Conservation (phyloP, 768 basidiomycete genomes). For the Russula sp. region DNA sequence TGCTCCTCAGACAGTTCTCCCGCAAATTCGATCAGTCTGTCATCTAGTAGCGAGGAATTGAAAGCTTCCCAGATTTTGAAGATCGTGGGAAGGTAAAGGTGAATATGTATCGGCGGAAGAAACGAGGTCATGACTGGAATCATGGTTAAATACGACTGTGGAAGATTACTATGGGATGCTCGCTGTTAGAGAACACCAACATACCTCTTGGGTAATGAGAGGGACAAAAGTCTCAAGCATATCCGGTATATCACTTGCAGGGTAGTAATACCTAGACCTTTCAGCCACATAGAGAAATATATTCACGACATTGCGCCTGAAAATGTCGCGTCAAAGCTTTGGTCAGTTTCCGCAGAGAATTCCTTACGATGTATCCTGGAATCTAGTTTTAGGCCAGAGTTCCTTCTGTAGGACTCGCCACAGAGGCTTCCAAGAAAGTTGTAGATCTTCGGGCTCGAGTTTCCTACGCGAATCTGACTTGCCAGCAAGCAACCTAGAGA, state of each 20-base stretch:
- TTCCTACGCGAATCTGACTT: slow-evolving; percentile 60
- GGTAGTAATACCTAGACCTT: slow-evolving; percentile 62
- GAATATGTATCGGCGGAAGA: slow-evolving; percentile 57
- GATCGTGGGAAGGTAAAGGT: slow-evolving; percentile 62
- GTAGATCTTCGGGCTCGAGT: slow-evolving; percentile 57
- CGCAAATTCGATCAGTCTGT: slow-evolving; percentile 63
- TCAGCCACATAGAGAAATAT: slow-evolving; percentile 70
- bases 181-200: slow-evolving; percentile 23
- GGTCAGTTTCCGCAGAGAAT: neutral
- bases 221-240: slow-evolving; percentile 73
- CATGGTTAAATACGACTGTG: slow-evolving; percentile 60
- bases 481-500: slow-evolving; percentile 59
- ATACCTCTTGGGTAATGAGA: slow-evolving; percentile 60
- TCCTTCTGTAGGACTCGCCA: slow-evolving; percentile 71
- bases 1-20: slow-evolving; percentile 68
- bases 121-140: slow-evolving; percentile 72
- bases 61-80: slow-evolving; percentile 77
- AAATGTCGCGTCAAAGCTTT: slow-evolving; percentile 1
- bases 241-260: slow-evolving; percentile 51
- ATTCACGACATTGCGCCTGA: slow-evolving; percentile 54
- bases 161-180: neutral
- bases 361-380: slow-evolving; percentile 51
- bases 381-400: slow-evolving; percentile 61
- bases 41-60: slow-evolving; percentile 66
- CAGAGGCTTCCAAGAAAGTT: slow-evolving; percentile 68